phyloP scores from a whole-genome alignment of 2,329 filamentous ascomycete genomes.

The Meredithiella fracta region DNA sequence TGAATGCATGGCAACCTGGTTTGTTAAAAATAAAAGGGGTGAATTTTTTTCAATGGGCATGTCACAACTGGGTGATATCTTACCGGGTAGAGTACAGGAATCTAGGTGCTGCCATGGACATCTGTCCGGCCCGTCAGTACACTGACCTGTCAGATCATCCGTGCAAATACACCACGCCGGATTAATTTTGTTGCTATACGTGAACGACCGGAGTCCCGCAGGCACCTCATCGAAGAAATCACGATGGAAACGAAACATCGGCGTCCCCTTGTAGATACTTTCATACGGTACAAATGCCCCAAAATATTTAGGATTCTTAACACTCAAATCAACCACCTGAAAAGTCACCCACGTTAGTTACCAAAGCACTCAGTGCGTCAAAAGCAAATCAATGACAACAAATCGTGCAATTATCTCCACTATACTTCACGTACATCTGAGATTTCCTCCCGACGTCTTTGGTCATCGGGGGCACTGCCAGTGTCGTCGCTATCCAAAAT shows the following conservation, averaged over 20 bases:
- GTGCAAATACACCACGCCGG: constrained; percentile 57
- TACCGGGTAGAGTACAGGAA: constrained; percentile 57
- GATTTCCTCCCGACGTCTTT: not conserved
- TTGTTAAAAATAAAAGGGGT: not conserved
- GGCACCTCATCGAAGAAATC: constrained; percentile 51
- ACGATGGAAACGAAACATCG: constrained; percentile 79
- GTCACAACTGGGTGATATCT: constrained; percentile 27
- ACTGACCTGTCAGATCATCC: constrained; percentile 55
- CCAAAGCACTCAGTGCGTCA: not conserved
- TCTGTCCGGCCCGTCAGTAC: constrained; percentile 44
- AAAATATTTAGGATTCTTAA: constrained; percentile 8
- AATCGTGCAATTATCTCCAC: not conserved
- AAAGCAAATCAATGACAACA: not conserved
- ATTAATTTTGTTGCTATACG: constrained; percentile 85
- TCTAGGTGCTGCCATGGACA: constrained; percentile 72
- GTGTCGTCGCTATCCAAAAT: not conserved
- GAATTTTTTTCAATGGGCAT: not conserved
- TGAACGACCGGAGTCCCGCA: constrained; percentile 73
- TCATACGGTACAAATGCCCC: constrained; percentile 45
- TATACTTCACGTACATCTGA: not conserved
- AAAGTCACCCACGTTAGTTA: not conserved
- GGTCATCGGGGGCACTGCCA: not conserved
- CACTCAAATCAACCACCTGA: not conserved
- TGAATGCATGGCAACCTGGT: not conserved
- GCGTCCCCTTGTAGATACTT: constrained; percentile 69